Evolutionary conservation across 495 filamentous ascomycete species (phyloP).

Genomic region (Penicillium desertorum): DNA sequence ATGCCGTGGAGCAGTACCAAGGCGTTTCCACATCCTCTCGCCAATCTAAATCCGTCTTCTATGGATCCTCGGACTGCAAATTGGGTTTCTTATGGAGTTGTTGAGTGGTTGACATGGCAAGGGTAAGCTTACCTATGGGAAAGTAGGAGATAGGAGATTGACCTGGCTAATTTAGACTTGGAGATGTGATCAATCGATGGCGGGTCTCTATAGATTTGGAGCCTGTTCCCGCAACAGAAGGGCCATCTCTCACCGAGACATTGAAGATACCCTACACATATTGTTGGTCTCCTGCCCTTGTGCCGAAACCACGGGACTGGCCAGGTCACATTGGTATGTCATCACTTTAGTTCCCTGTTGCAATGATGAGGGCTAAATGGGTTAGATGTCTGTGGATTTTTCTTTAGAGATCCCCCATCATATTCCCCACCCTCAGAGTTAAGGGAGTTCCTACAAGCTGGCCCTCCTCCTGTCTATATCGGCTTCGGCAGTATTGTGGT

Average conservation of each 20-base stretch:
- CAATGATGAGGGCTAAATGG: not conserved
- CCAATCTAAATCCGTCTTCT: slow-evolving; percentile 50
- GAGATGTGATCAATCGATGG: slow-evolving; percentile 60
- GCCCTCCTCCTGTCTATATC: slow-evolving; percentile 61
- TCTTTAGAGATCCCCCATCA: slow-evolving; percentile 51
- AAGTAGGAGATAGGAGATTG: slow-evolving; percentile 12
- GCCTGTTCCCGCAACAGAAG: slow-evolving; percentile 42
- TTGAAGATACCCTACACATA: slow-evolving; percentile 63
- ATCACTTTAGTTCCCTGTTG: not conserved
- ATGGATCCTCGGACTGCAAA: slow-evolving; percentile 51
- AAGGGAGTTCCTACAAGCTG: slow-evolving; percentile 50
- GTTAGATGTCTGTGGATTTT: slow-evolving; percentile 59
- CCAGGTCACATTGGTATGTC: slow-evolving; percentile 50
- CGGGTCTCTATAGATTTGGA: slow-evolving; percentile 53
- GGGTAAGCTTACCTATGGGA: slow-evolving; percentile 38
- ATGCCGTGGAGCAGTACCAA: slow-evolving; percentile 60
- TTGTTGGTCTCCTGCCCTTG: slow-evolving; percentile 62
- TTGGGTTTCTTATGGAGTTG: slow-evolving; percentile 58
- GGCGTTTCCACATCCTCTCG: slow-evolving; percentile 57
- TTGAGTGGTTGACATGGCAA: slow-evolving; percentile 69
- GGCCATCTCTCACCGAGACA: slow-evolving; percentile 36
- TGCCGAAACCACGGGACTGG: slow-evolving; percentile 65
- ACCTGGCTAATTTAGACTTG: slow-evolving; percentile 40
- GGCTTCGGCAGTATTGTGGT: slow-evolving; percentile 69
- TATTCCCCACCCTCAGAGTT: slow-evolving; percentile 56